Percentiles rank a stretch among this genome's conserved stretches.
These are phyloP conservation scores for Phtheirospermum japonicum DNA, from an alignment of 257 asterid genomes.

Conservation along the genomic window DNA sequence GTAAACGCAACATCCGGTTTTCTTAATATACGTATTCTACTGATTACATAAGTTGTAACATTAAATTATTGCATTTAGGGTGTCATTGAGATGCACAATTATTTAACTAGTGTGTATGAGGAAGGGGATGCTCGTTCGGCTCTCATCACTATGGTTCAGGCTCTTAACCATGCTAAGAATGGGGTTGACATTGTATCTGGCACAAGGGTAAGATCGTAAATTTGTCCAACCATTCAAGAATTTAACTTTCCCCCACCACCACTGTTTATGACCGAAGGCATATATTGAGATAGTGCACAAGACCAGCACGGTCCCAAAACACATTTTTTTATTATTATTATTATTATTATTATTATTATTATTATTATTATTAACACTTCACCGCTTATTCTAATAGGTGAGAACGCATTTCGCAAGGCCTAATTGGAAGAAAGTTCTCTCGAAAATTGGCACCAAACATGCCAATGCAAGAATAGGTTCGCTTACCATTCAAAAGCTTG, in stretches of 20 bases:
- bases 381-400: conserved; percentile 45
- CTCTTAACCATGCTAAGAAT: conserved; percentile 93
- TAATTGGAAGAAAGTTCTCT: conserved; percentile 87
- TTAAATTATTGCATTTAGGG: conserved; percentile 42
- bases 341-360: background rate
- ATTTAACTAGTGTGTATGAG: conserved; percentile 91
- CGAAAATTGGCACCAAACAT: conserved; percentile 80
- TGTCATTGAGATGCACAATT: conserved; percentile 95
- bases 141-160: conserved; percentile 96
- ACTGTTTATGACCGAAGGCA: background rate
- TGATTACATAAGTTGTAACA: conserved; percentile 1
- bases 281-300: no score
- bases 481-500: conserved; percentile 6
- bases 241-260: no score
- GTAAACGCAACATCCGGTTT: conserved; percentile 37
- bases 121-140: conserved; percentile 99
- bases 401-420: conserved; percentile 97
- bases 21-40: background rate
- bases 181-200: conserved; percentile 93
- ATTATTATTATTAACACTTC: background rate
- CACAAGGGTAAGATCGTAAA: conserved; percentile 56
- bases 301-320: background rate
- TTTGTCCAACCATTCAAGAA: background rate
- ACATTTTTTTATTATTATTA: background rate
- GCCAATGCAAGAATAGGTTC: conserved; percentile 89